Base-by-base conservation (phyloP, 192 early-diverging fungal genomes). In the Linderina pennispora region DNA sequence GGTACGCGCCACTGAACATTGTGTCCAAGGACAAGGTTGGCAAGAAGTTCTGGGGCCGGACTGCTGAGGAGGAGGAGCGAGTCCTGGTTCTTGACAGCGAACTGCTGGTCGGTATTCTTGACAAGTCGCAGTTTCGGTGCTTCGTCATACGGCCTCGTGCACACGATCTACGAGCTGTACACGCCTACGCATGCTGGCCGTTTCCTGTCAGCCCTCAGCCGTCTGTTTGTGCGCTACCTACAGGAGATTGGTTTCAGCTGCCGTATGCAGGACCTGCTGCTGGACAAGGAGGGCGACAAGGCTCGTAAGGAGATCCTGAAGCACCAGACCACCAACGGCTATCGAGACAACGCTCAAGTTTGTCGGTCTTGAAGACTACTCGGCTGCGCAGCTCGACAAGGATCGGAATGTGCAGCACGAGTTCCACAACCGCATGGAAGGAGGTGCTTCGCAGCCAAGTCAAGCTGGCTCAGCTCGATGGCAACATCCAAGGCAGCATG, bases 91-190 rank as follows among this genome's bases (percentile, higher is more conserved):
- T 91, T 48, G 84, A 93, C 36, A 91, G 94, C 43, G 81, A 96
- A 48, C 78, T 97, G 36, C 50, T 96, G 23, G 87, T 85, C 3
- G 97, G 97, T 48, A 83, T 99, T 9, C 76, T 99, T 18, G 95
- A 98, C 78, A 98, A 98, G 75, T 83, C 89, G 17, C 95, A 98
- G 65, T 93, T 98, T 53, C n/a, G 97, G 97, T 63, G 90, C 92
- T 3, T 80, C 86, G 49, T 73, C 87, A 1, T 84, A 85, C 62
- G 97, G 97, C 62, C 64, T 99, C 25, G 87, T 99, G 17, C 97
- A 99, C 75, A 87, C 89, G 24, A 81, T 94, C 23, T 94, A 96
- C 58, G 94, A 99, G 65, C 77, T 96, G 17, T 98, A 98, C 74
- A 89, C 91, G 40, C 71, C 91, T 3, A 74, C 76, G 5, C 83